phyloP scores from a whole-genome alignment of 2,329 filamentous ascomycete species.

The Remersonia thermophila region DNA sequence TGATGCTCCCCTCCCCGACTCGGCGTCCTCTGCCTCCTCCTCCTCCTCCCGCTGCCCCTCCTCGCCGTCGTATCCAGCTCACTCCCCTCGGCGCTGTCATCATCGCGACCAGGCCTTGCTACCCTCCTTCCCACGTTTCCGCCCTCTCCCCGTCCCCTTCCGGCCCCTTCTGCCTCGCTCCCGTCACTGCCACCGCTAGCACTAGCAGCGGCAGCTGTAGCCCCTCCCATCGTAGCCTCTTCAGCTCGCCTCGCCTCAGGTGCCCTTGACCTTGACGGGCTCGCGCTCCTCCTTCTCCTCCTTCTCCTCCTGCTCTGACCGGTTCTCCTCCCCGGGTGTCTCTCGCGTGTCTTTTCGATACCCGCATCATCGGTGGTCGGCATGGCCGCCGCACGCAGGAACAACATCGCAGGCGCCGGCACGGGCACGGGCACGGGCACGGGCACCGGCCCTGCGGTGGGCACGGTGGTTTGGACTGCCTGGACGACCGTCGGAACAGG shows the following conservation, averaged over 20 bases:
- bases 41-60: background rate
- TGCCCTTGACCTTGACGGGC: conserved; percentile 26
- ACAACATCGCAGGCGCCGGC: conserved; percentile 20
- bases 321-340: background rate
- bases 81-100: no score
- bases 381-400: conserved; percentile 13
- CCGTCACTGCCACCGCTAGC: background rate
- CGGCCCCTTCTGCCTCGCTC: background rate
- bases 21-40: conserved; percentile 24
- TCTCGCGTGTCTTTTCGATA: conserved; percentile 18
- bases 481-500: no score
- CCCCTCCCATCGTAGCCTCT: background rate
- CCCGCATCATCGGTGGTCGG: conserved; percentile 15
- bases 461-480: conserved; percentile 19
- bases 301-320: background rate
- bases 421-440: conserved; percentile 23
- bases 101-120: no score
- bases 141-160: background rate
- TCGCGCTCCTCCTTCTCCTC: conserved; percentile 20
- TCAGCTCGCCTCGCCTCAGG: conserved; percentile 6
- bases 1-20: conserved; percentile 24
- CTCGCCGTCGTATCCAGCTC: no score
- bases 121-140: no score
- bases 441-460: conserved; percentile 10
- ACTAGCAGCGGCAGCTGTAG: background rate